Evolutionary conservation across 805 yeast species (phyloP).

Genomic region (Candida suzukii): DNA sequence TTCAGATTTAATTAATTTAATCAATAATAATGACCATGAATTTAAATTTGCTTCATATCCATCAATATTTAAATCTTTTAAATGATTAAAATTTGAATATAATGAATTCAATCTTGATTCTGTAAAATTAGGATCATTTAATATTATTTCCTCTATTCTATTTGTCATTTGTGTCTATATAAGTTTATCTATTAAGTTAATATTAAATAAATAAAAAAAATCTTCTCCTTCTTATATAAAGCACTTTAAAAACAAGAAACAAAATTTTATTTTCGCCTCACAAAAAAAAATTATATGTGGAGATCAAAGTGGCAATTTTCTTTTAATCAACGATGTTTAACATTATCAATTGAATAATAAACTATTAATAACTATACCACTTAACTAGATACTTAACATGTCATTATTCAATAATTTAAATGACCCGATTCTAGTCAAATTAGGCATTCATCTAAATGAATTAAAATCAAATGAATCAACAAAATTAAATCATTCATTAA

Average conservation of each 20-base stretch:
- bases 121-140: slow-evolving; percentile 27
- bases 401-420: background rate
- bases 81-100: slow-evolving; percentile 38
- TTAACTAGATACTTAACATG: too few relatives aligned
- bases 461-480: slow-evolving; percentile 3
- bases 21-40: slow-evolving; percentile 37
- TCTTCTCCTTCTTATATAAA: too few relatives aligned
- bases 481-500: slow-evolving; percentile 8
- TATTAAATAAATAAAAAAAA: too few relatives aligned
- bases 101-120: slow-evolving; percentile 36
- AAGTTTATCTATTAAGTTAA: too few relatives aligned
- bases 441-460: slow-evolving; percentile 11
- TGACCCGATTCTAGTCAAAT: slow-evolving; percentile 14
- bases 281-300: too few relatives aligned
- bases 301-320: too few relatives aligned
- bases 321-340: too few relatives aligned
- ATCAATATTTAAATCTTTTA: slow-evolving; percentile 35
- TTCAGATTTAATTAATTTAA: slow-evolving; percentile 15
- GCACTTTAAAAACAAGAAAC: too few relatives aligned
- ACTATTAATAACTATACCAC: too few relatives aligned
- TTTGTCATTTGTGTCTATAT: too few relatives aligned
- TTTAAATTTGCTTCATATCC: slow-evolving; percentile 43
- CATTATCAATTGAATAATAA: too few relatives aligned
- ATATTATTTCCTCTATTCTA: slow-evolving; percentile 4
- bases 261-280: too few relatives aligned